phyloP scores from a whole-genome alignment of 1,284 basidiomycete species.

The Tilletia caries region DNA sequence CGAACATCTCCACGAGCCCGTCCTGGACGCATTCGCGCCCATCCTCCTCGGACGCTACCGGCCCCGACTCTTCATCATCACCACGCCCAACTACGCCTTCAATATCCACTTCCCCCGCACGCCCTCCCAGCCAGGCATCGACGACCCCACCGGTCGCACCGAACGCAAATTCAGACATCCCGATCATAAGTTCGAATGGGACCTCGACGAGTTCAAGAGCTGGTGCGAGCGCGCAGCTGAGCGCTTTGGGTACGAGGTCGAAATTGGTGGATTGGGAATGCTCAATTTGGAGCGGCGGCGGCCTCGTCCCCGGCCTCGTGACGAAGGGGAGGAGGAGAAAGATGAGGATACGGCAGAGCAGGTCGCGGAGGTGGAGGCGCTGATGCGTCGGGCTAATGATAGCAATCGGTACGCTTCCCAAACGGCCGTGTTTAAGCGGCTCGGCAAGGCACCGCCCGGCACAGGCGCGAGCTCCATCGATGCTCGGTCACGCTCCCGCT shows the following conservation, averaged over 20 bases:
- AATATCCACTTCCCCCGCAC: slow-evolving; percentile 72
- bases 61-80: slow-evolving; percentile 74
- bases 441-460: background rate
- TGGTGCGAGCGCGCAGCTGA: slow-evolving; percentile 8
- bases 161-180: slow-evolving; percentile 64
- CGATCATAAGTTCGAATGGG: slow-evolving; percentile 89
- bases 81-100: slow-evolving; percentile 85
- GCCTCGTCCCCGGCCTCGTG: background rate
- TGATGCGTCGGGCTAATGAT: background rate
- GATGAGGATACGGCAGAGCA: slow-evolving; percentile 4
- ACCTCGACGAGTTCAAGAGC: background rate
- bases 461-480: background rate
- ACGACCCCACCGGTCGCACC: slow-evolving; percentile 73
- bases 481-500: background rate
- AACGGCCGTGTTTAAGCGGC: slow-evolving; percentile 4
- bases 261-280: slow-evolving; percentile 12
- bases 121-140: slow-evolving; percentile 58
- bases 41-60: slow-evolving; percentile 77
- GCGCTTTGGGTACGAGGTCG: slow-evolving; percentile 16
- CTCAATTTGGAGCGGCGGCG: slow-evolving; percentile 13
- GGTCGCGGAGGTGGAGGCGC: background rate
- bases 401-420: slow-evolving; percentile 1
- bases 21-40: slow-evolving; percentile 74
- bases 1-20: slow-evolving; percentile 73
- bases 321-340: background rate